A percentile compares a stretch with the other conserved stretches of the same genome.
Evolutionary conservation across 257 asterid genomes (phyloP).

Genomic region (Primulina tabacum): DNA sequence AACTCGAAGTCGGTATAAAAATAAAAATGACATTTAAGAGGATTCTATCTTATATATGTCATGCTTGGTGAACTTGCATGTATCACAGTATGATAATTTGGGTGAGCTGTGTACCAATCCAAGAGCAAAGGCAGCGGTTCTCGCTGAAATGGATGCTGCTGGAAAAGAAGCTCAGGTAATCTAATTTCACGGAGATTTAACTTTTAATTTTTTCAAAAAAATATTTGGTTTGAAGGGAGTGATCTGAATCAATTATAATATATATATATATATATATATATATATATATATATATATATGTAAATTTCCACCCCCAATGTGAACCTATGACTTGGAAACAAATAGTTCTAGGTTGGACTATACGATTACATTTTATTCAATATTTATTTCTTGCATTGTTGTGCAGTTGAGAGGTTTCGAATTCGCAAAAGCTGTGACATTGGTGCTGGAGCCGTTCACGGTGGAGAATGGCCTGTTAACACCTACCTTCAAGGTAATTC

Average conservation of each 20-base stretch:
- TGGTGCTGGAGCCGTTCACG: slow-evolving; percentile 81
- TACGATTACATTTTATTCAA: background rate
- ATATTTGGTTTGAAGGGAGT: no score
- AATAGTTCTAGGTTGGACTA: background rate
- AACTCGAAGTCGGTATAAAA: background rate
- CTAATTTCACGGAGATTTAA: slow-evolving; percentile 1
- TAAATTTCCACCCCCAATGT: no score
- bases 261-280: no score
- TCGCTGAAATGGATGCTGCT: slow-evolving; percentile 82
- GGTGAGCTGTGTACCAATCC: slow-evolving; percentile 73
- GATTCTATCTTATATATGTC: slow-evolving; percentile 17
- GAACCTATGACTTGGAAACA: no score
- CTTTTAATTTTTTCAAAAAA: no score
- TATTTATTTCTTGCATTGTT: slow-evolving; percentile 18
- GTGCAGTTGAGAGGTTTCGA: slow-evolving; percentile 85
- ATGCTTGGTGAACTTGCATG: slow-evolving; percentile 5
- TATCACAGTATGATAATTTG: slow-evolving; percentile 61
- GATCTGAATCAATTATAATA: no score
- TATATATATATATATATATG: no score
- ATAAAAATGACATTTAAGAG: background rate
- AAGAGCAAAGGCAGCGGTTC: slow-evolving; percentile 81
- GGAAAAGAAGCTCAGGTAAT: slow-evolving; percentile 89
- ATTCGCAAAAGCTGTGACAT: slow-evolving; percentile 74
- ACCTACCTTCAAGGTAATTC: slow-evolving; percentile 86
- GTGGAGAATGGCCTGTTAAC: slow-evolving; percentile 80